Evolutionary conservation across 2,329 filamentous ascomycete species (phyloP).

Genomic region (Trichoderma simmonsii): DNA sequence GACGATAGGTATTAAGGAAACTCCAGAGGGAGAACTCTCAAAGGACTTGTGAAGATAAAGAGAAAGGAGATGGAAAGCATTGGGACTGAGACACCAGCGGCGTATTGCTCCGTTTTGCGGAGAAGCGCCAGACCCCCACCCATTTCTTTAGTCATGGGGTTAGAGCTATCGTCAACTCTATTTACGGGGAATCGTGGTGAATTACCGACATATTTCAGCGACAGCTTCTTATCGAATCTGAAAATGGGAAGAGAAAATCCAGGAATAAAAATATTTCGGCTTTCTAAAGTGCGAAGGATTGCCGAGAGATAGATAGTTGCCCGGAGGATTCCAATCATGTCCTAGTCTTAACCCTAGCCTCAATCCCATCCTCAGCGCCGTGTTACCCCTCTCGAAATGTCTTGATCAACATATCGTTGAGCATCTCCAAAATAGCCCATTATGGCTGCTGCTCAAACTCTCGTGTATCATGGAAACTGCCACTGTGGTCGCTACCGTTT

Average conservation of each 20-base stretch:
- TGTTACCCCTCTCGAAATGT: background rate
- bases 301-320: no score
- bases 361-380: background rate
- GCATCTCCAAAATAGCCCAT: background rate
- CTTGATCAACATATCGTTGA: background rate
- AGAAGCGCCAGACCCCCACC: constrained; percentile 9
- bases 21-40: background rate
- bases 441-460: background rate
- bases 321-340: background rate
- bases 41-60: background rate
- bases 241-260: background rate
- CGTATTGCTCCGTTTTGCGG: background rate
- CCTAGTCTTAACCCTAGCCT: background rate
- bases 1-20: background rate
- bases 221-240: background rate
- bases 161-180: background rate
- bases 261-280: background rate
- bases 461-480: constrained; percentile 27
- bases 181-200: background rate
- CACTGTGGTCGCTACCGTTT: constrained; percentile 32
- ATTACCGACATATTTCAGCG: background rate
- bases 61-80: background rate
- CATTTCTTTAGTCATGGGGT: constrained; percentile 9
- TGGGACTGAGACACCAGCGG: background rate
- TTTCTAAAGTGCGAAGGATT: background rate